Conservation (phyloP, 2,329 filamentous ascomycete species). For the Byssochlamys sp. region DNA sequence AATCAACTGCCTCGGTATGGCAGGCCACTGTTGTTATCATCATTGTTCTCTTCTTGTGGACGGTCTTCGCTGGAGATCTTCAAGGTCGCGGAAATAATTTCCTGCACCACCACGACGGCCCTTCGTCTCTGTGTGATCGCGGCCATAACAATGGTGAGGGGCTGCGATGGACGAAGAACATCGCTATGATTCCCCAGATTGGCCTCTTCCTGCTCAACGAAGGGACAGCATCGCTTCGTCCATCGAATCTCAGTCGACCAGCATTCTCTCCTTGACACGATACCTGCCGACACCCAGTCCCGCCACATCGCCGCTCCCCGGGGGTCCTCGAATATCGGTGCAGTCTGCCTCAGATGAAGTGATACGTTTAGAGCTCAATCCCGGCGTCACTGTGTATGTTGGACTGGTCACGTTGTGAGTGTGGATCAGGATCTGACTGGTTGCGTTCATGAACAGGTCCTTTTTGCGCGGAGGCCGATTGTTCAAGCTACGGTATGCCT, state of each 20-base stretch:
- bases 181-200: slow-evolving; percentile 17
- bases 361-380: slow-evolving; percentile 20
- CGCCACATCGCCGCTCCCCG: slow-evolving; percentile 14
- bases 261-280: slow-evolving; percentile 16
- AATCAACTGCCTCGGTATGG: neutral
- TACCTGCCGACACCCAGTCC: slow-evolving; percentile 20
- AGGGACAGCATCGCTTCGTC: slow-evolving; percentile 13
- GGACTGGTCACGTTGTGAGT: neutral
- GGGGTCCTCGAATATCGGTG: slow-evolving; percentile 11
- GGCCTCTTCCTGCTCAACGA: slow-evolving; percentile 15
- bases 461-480: slow-evolving; percentile 30
- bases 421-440: neutral
- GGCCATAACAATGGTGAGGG: neutral
- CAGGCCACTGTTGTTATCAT: neutral
- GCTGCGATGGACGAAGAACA: neutral
- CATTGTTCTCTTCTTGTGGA: neutral
- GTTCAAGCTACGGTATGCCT: slow-evolving; percentile 32
- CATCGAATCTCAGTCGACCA: slow-evolving; percentile 24
- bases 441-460: slow-evolving; percentile 17
- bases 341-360: slow-evolving; percentile 15
- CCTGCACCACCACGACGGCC: neutral
- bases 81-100: neutral
- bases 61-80: neutral
- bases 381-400: slow-evolving; percentile 26
- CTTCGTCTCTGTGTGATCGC: neutral